These are phyloP conservation scores for Silene vulgaris DNA, from an alignment of 179 eudicot species.

Conservation along the genomic window DNA sequence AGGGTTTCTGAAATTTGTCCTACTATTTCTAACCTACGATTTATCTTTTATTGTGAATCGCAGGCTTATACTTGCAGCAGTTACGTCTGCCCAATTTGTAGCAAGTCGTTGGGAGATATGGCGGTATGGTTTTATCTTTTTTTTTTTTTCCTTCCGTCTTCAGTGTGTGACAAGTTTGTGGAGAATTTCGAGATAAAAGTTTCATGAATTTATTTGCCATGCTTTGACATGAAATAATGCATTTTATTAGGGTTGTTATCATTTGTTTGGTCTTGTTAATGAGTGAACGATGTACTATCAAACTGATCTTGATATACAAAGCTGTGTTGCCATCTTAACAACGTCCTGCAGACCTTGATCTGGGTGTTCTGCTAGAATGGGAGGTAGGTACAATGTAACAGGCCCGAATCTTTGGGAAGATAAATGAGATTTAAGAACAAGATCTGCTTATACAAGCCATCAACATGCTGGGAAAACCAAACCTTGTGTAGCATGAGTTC, in stretches of 20 bases:
- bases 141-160: not conserved
- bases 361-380: not conserved
- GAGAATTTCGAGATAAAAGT: not conserved
- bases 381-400: not conserved
- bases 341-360: not conserved
- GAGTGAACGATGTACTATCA: not conserved
- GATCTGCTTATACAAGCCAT: not conserved
- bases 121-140: conserved; percentile 49
- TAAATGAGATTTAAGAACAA: not conserved
- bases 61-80: conserved; percentile 87
- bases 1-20: not conserved
- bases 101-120: conserved; percentile 94
- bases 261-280: not conserved
- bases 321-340: not conserved
- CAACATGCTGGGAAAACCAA: no score
- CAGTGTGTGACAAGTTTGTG: not conserved
- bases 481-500: not conserved
- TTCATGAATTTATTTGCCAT: conserved; percentile 1
- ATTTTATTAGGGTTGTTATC: not conserved
- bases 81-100: conserved; percentile 82
- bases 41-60: not conserved
- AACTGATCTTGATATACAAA: not conserved
- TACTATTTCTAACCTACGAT: not conserved
- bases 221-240: not conserved
- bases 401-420: not conserved